A percentile compares a stretch with the other conserved stretches of the same genome.
These are phyloP conservation scores for Vitis hybrid DNA, from an alignment of 177 flowering plant genomes.

Conservation along the genomic window DNA sequence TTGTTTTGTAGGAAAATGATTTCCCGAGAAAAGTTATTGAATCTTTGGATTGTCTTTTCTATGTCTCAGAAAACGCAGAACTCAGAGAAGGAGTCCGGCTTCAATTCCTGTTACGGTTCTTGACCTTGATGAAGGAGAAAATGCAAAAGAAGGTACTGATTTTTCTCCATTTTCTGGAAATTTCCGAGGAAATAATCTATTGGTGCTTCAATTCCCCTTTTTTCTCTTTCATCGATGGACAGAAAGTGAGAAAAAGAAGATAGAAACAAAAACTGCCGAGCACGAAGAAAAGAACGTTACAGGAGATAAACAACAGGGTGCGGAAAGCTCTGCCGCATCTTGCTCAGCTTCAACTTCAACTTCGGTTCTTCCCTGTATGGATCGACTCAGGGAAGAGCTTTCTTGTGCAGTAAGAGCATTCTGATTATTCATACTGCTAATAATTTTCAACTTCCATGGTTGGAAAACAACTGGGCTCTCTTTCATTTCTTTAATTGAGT, in stretches of 20 bases:
- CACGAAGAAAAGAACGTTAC: slow-evolving; percentile 29
- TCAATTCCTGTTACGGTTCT: slow-evolving; percentile 41
- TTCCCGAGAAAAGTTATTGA: too few species aligned
- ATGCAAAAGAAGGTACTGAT: slow-evolving; percentile 26
- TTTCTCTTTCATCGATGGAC: not conserved
- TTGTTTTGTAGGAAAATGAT: not conserved
- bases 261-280: slow-evolving; percentile 1
- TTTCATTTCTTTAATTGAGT: not conserved
- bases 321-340: slow-evolving; percentile 24
- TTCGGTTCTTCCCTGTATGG: slow-evolving; percentile 62
- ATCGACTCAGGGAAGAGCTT: slow-evolving; percentile 80
- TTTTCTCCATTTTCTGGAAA: not conserved
- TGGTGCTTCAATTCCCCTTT: not conserved
- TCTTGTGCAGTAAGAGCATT: slow-evolving; percentile 76
- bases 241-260: slow-evolving; percentile 27
- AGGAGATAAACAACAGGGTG: slow-evolving; percentile 20
- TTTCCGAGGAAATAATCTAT: not conserved
- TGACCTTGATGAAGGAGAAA: slow-evolving; percentile 56
- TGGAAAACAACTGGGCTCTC: not conserved
- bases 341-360: slow-evolving; percentile 26
- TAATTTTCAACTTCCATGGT: not conserved
- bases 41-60: not conserved
- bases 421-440: not conserved
- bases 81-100: slow-evolving; percentile 36
- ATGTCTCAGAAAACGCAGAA: slow-evolving; percentile 53